These are phyloP conservation scores for Rhinocladiella similis DNA, from an alignment of 2,329 filamentous ascomycete genomes.

Conservation along the genomic window DNA sequence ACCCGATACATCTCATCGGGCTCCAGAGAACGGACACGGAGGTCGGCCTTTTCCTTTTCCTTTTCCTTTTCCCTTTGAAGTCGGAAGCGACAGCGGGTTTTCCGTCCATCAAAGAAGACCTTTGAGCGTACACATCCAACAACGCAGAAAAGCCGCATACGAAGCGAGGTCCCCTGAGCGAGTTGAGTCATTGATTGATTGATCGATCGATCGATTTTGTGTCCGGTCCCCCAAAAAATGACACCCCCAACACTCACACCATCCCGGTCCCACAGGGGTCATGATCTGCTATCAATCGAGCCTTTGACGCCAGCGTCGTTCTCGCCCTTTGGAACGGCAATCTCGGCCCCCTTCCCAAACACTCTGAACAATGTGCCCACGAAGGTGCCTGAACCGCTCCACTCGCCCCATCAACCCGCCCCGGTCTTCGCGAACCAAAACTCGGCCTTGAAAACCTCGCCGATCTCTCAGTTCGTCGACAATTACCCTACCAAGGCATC, in stretches of 20 bases:
- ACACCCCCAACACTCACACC: slow-evolving; percentile 8
- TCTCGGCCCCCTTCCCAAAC: slow-evolving; percentile 68
- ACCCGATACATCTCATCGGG: too few relatives aligned
- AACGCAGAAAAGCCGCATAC: too few relatives aligned
- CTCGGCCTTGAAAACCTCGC: slow-evolving; percentile 80
- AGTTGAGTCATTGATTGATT: too few relatives aligned
- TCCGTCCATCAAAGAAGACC: too few relatives aligned
- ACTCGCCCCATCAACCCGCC: slow-evolving; percentile 42
- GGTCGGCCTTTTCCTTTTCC: too few relatives aligned
- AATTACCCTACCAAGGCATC: slow-evolving; percentile 60
- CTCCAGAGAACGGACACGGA: too few relatives aligned
- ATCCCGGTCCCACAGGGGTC: slow-evolving; percentile 37
- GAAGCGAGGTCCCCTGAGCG: too few relatives aligned
- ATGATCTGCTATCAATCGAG: slow-evolving; percentile 45
- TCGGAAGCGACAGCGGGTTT: too few relatives aligned
- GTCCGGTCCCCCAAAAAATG: slow-evolving; percentile 1
- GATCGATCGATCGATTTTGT: too few relatives aligned
- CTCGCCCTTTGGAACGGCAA: slow-evolving; percentile 77
- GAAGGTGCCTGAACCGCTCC: slow-evolving; percentile 36
- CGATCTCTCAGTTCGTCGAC: slow-evolving; percentile 72
- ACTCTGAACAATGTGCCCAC: slow-evolving; percentile 43
- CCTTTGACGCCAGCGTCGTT: slow-evolving; percentile 72
- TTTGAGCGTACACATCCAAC: too few relatives aligned
- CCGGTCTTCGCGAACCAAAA: slow-evolving; percentile 77
- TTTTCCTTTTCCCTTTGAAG: too few relatives aligned